A percentile compares a stretch with the other conserved stretches of the same genome.
These are phyloP conservation scores for Venturia effusa DNA, from an alignment of 2,329 filamentous ascomycete genomes.

Conservation along the genomic window DNA sequence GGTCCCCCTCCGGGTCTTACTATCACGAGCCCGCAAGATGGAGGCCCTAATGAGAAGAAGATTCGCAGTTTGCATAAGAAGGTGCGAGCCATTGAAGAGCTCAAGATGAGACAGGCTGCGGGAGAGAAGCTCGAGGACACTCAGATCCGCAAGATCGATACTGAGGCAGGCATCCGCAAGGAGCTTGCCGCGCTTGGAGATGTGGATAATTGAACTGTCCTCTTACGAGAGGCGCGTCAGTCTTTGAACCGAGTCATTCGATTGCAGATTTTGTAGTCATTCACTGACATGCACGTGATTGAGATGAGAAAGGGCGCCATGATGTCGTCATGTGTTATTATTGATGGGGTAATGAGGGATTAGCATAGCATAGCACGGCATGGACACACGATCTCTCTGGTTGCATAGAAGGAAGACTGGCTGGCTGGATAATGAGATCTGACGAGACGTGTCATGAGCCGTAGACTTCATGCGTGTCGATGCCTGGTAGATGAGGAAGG, in stretches of 20 bases:
- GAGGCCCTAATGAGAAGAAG: conserved; percentile 71
- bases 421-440: neutral
- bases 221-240: neutral
- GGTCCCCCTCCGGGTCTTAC: conserved; percentile 36
- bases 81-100: conserved; percentile 90
- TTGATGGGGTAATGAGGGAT: too few relatives aligned
- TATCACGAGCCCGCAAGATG: conserved; percentile 42
- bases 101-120: conserved; percentile 90
- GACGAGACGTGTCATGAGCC: neutral
- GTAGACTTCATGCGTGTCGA: neutral
- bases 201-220: neutral
- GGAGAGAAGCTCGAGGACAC: conserved; percentile 98
- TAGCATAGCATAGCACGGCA: neutral
- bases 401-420: neutral
- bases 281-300: neutral
- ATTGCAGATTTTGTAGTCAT: too few relatives aligned
- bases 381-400: neutral
- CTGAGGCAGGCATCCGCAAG: conserved; percentile 71
- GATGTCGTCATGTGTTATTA: neutral
- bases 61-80: conserved; percentile 90
- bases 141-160: conserved; percentile 95
- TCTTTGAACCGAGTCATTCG: neutral
- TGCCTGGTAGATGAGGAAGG: neutral
- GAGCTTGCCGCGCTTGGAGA: conserved; percentile 58
- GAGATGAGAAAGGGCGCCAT: neutral